Base-by-base conservation (phyloP, 495 filamentous ascomycete genomes). In the Aspergillus sclerotioniger region DNA sequence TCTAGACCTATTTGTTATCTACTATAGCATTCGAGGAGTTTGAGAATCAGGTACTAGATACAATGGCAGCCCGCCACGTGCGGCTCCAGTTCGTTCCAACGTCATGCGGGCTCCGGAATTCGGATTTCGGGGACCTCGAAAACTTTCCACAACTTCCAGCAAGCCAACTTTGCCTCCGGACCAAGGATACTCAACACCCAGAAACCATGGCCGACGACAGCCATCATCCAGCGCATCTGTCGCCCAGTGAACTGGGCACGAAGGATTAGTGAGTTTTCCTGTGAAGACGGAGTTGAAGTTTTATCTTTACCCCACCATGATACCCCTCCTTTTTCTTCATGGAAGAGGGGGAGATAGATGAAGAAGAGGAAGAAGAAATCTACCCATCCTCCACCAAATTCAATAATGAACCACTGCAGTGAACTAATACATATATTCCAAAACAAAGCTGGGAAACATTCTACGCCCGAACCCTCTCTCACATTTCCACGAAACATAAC, bases 201-300 rank as follows among this genome's bases (percentile, higher is more conserved):
- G 25, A 49, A 53, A 54, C 29, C 3, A 62, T 59, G 56, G 43
- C 56, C 31, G 58, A 63, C 19, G 51, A 58, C 15, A 57, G 46
- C 58, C 70, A 73, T 33, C 78, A 72, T 39, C 78, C 78, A 7
- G 63, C 69, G 5, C 75, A 79, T 62, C 69, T 83, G 13, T 68
- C 72, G 21, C 78, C 80, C 25, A 82, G 80, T 56, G 74, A 81
- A 64, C 70, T 83, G 16, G 80, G 80, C 51, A 80, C 78, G 39
- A 82, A 80, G 62, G 76, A 82, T 58, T 83, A 82, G 80, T 83
- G 71, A 37, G 71, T 72, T 12, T 51, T 28, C 29, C 15, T 50
- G 13, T 16, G 12, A 7, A 21, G 5, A 47, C 6, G 13, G 12
- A 15, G n/a, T 7, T 45, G 43, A 47, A 49, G n/a, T 19, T 21